phyloP scores from a whole-genome alignment of 2,329 filamentous ascomycete genomes.

The Fusarium anguioides region DNA sequence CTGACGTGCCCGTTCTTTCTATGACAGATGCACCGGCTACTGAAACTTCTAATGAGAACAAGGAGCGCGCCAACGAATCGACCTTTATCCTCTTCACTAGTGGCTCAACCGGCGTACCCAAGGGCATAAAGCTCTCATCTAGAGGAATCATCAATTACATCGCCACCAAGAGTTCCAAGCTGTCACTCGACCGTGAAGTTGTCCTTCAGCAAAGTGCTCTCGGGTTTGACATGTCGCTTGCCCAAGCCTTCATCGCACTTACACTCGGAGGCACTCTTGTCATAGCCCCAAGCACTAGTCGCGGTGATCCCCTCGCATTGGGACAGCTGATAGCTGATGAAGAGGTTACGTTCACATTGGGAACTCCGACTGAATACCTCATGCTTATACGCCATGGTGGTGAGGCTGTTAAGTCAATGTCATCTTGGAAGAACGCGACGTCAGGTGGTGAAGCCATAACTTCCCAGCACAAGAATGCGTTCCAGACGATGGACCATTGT shows the following conservation, averaged over 20 bases:
- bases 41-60: background rate
- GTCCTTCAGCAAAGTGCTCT: background rate
- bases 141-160: background rate
- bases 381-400: background rate
- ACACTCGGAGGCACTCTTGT: background rate
- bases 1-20: background rate
- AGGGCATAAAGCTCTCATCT: background rate
- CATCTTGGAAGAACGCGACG: background rate
- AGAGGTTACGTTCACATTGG: background rate
- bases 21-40: rapidly evolving
- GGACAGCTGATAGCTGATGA: background rate
- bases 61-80: background rate
- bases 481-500: background rate
- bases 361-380: background rate
- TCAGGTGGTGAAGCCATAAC: background rate
- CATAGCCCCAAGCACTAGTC: background rate
- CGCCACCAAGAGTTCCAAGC: background rate
- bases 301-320: background rate
- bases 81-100: background rate
- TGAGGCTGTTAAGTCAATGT: rapidly evolving
- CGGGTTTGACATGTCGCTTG: background rate
- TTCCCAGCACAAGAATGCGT: rapidly evolving
- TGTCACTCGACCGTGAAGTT: background rate
- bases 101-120: background rate
- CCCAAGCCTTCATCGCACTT: background rate